Evolutionary conservation across 768 basidiomycete species (phyloP).

Genomic region (Russula griseocarnosa): DNA sequence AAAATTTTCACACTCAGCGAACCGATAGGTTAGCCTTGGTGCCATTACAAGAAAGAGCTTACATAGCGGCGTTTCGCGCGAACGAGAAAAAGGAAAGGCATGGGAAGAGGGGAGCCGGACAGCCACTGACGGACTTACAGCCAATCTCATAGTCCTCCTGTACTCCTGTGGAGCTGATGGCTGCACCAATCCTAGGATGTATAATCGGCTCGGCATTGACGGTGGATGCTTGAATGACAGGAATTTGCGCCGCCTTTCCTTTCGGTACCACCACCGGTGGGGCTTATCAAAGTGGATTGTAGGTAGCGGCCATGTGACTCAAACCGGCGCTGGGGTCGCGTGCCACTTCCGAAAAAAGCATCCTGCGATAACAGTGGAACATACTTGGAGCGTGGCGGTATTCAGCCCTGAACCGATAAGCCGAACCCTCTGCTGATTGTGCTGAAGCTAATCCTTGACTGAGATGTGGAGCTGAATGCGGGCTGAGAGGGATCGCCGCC

Average conservation of each 20-base stretch:
- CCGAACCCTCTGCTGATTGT: neutral
- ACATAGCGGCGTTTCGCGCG: neutral
- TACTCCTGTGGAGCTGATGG: neutral
- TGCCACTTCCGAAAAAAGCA: neutral
- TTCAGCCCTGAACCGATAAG: neutral
- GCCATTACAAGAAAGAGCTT: neutral
- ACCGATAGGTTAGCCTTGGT: slow-evolving; percentile 3
- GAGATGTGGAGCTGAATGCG: neutral
- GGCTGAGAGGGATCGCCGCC: neutral
- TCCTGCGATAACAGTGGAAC: slow-evolving; percentile 2
- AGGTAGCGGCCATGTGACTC: neutral
- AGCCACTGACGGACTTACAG: neutral
- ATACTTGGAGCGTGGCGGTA: neutral
- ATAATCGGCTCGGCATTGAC: neutral
- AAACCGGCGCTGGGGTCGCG: neutral
- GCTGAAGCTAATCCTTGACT: neutral
- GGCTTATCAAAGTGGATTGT: neutral
- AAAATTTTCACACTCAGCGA: slow-evolving; percentile 26
- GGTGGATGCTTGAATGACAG: neutral
- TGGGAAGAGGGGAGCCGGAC: neutral
- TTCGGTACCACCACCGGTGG: neutral
- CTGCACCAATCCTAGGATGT: neutral
- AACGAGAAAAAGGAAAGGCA: neutral
- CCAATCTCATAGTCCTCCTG: neutral
- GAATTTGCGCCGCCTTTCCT: neutral